Evolutionary conservation across 148 eudicot species (phyloP), one percentile per base, ranked within the genome.

Genomic region (Vaccinium macrocarpon): DNA sequence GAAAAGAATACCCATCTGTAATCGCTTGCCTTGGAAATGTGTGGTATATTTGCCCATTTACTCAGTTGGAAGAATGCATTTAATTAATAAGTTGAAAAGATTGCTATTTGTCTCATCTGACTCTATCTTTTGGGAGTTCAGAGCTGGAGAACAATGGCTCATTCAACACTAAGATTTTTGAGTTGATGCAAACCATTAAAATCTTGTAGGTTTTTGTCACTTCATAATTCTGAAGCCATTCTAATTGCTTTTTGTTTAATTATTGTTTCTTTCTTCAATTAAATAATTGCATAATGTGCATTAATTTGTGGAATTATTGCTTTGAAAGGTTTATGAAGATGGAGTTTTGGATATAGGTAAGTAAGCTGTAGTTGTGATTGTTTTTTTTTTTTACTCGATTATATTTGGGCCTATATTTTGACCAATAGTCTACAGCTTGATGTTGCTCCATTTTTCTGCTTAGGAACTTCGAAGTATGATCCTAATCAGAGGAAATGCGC

Each of bases 301-400:
- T 92, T 92, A 82, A 92, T 87, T 68, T 75, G 55, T 85, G 59
- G 66, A 55, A 53, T 88, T 85, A 6, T 80, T 89, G 38, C 27
- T 86, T 86, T 25, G 71, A 59, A 56, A 94, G 98, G 95, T 89
- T 82, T 88, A 83, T 85, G 87, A 87, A 82, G 91, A 88, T 89
- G 96, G 96, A 87, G 88, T 85, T 73, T 78, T 87, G 48, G 83
- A 85, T 80, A 79, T 87, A 88, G 98, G 98, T 92, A 87, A 78
- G 86, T 66, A 64, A 55, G 79, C 4, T 83, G 55, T 81, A 49
- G 56, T 61, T 51, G n/a, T 73, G 11, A 48, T 81, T 61, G 50
- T 57, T 52, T 76, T 79, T 46, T 80, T 85, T 82, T 38, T 38
- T 49, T 81, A 42, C 78, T 81, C 82, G 46, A 16, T 81, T 78